Evolutionary conservation across 148 eudicot genomes (phyloP).

Genomic region (Chenopodium berlandieri): DNA sequence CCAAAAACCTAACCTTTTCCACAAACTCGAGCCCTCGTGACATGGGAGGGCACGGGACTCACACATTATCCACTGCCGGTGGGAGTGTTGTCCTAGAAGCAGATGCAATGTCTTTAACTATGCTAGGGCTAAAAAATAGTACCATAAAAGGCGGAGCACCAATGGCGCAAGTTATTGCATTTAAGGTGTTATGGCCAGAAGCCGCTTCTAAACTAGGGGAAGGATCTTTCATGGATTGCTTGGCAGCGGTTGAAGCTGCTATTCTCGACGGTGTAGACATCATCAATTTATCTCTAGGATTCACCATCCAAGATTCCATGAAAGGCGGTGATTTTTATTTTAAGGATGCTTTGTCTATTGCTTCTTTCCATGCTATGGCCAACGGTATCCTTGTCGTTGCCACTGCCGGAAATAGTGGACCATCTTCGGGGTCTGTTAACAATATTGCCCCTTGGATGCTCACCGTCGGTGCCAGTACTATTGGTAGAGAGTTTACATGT

Average conservation of each 20-base stretch:
- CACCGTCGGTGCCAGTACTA: slow-evolving; percentile 24
- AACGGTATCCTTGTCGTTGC: slow-evolving; percentile 14
- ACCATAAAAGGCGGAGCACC: slow-evolving; percentile 25
- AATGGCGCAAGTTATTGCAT: slow-evolving; percentile 21
- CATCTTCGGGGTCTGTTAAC: neutral
- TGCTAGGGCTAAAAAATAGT: neutral
- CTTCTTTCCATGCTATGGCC: slow-evolving; percentile 20
- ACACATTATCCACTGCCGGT: slow-evolving; percentile 14
- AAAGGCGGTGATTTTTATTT: neutral
- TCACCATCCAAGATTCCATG: neutral
- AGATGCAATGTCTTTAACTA: neutral
- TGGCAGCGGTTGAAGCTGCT: slow-evolving; percentile 24
- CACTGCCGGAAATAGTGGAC: slow-evolving; percentile 17
- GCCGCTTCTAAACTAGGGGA: neutral
- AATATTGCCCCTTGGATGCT: slow-evolving; percentile 25
- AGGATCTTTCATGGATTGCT: neutral
- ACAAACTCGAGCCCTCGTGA: neutral
- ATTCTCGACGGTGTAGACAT: slow-evolving; percentile 19
- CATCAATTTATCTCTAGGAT: slow-evolving; percentile 11
- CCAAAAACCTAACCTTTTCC: no score
- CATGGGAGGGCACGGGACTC: neutral
- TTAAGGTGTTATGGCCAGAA: slow-evolving; percentile 25
- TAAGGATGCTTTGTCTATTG: slow-evolving; percentile 3
- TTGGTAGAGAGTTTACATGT: slow-evolving; percentile 13
- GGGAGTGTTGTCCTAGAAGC: neutral